A percentile compares a stretch with the other conserved stretches of the same genome.
phyloP scores from a whole-genome alignment of 345 rosid genomes.

The Streptanthus diversifolius region DNA sequence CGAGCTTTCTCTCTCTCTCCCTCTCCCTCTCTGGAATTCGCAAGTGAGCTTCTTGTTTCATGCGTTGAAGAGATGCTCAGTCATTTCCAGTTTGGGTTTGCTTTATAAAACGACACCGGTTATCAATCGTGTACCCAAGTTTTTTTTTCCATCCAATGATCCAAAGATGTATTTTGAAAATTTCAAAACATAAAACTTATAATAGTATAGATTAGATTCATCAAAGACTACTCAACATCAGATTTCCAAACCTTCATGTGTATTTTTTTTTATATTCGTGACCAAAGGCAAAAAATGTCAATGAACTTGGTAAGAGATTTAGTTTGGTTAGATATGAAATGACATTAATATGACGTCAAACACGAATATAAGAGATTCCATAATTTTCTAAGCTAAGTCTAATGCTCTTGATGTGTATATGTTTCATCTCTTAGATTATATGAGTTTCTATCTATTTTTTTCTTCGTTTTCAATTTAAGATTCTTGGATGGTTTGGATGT shows the following conservation, averaged over 20 bases:
- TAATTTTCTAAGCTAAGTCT: not conserved
- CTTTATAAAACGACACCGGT: not conserved
- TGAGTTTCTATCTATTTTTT: not conserved
- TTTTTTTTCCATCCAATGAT: not conserved
- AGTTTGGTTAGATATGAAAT: not conserved
- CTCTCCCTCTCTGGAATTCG: not conserved
- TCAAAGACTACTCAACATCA: not conserved
- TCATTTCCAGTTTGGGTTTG: not conserved
- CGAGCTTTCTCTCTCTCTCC: not conserved
- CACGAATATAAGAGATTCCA: not conserved
- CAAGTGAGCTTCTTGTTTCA: not conserved
- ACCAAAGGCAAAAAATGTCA: not conserved
- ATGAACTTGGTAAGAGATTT: not conserved
- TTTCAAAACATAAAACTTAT: not conserved
- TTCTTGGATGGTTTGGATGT: not conserved
- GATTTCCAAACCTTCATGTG: not conserved
- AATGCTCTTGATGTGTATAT: constrained; percentile 1
- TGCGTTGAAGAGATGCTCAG: not conserved
- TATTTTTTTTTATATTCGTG: not conserved
- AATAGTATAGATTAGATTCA: not conserved
- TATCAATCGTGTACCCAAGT: not conserved
- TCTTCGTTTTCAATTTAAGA: not conserved
- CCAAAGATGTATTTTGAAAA: not conserved
- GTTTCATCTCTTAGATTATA: not conserved
- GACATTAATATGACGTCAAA: not conserved